Evolutionary conservation across 441 rosid genomes (phyloP).

Genomic region (Mallotus repandus): DNA sequence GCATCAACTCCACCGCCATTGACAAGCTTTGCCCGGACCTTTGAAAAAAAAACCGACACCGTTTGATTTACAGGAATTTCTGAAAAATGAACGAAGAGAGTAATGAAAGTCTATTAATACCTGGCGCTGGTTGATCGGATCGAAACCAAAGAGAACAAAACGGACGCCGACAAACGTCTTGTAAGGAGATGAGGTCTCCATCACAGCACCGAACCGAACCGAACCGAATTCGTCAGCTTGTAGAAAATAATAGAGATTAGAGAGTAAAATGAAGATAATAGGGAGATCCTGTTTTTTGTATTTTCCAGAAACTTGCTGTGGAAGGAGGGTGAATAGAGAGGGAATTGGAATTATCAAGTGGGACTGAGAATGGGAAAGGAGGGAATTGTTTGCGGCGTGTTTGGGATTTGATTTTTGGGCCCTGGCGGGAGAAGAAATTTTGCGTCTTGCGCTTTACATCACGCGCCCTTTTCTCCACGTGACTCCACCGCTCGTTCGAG

Average conservation of each 20-base stretch:
- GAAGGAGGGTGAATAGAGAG: constrained; percentile 23
- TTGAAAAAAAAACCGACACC: neutral
- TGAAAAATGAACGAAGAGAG: neutral
- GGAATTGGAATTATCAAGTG: neutral
- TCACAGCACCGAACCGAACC: constrained; percentile 23
- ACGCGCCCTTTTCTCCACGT: constrained; percentile 20
- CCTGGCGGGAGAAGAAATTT: constrained; percentile 48
- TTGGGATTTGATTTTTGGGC: constrained; percentile 28
- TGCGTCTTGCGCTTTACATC: neutral
- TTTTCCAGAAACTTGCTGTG: constrained; percentile 25
- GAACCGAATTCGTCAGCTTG: neutral
- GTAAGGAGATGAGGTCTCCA: constrained; percentile 35
- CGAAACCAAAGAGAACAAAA: constrained; percentile 73
- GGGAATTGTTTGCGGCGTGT: constrained; percentile 25
- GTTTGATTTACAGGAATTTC: neutral
- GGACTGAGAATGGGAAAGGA: neutral
- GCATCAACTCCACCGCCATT: constrained; percentile 73
- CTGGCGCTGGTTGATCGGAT: constrained; percentile 35
- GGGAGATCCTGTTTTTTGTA: neutral
- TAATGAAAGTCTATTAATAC: constrained; percentile 18
- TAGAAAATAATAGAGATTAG: neutral
- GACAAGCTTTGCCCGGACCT: constrained; percentile 79
- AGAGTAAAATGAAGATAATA: neutral
- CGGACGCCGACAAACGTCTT: constrained; percentile 60
- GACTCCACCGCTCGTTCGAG: constrained; percentile 1